These are phyloP conservation scores for Tylopilus sp. DNA, from an alignment of 768 basidiomycete genomes.

Conservation along the genomic window DNA sequence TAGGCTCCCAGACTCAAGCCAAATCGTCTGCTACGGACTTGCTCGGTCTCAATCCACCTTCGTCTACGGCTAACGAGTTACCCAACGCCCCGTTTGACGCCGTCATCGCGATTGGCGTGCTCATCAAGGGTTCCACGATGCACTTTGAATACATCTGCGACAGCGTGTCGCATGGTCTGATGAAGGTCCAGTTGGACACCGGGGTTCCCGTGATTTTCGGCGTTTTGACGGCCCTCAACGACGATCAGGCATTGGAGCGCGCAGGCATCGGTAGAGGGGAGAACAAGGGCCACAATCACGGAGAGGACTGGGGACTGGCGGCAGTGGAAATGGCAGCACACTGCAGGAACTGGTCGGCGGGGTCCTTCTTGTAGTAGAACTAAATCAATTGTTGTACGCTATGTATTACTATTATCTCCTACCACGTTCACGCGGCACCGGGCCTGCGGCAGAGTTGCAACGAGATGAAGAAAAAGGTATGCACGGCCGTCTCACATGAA, in stretches of 20 bases:
- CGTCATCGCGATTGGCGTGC: slow-evolving; percentile 94
- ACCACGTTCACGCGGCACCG: background rate
- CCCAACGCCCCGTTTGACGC: slow-evolving; percentile 80
- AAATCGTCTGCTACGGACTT: slow-evolving; percentile 79
- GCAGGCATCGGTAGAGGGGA: slow-evolving; percentile 78
- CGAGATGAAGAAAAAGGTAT: slow-evolving; percentile 34
- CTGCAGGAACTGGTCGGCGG: slow-evolving; percentile 63
- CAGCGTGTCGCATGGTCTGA: slow-evolving; percentile 87
- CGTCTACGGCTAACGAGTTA: slow-evolving; percentile 32
- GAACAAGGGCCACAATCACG: slow-evolving; percentile 90
- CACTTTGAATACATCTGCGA: slow-evolving; percentile 99
- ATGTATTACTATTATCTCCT: background rate
- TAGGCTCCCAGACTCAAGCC: slow-evolving; percentile 81
- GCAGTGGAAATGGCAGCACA: slow-evolving; percentile 90
- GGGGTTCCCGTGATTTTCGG: slow-evolving; percentile 96
- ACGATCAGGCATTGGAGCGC: slow-evolving; percentile 91
- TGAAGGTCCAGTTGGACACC: slow-evolving; percentile 91
- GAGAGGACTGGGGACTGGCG: slow-evolving; percentile 96
- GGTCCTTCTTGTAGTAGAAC: slow-evolving; percentile 45
- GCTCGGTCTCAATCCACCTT: slow-evolving; percentile 45
- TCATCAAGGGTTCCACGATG: slow-evolving; percentile 98
- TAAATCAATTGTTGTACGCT: slow-evolving; percentile 6
- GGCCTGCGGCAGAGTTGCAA: no score
- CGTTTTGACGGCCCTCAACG: slow-evolving; percentile 86
- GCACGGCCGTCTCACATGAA: background rate